These are phyloP conservation scores for Wickerhamiella cacticola DNA, from an alignment of 805 yeast genomes.

Conservation along the genomic window DNA sequence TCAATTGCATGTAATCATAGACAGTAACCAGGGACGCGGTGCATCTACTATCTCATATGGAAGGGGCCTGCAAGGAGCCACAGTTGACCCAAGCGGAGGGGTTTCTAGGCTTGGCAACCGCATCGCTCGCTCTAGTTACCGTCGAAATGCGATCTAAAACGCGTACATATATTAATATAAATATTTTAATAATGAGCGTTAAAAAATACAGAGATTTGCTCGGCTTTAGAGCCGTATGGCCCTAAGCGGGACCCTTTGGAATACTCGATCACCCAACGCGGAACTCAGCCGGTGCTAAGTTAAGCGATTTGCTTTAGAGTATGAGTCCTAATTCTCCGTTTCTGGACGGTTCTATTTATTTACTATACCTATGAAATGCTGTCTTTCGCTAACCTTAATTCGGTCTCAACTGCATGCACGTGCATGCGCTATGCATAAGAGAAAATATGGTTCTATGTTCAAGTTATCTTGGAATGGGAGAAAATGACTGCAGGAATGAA, in stretches of 20 bases:
- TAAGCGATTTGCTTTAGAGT: too few relatives aligned
- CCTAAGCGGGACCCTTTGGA: too few relatives aligned
- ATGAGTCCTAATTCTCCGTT: too few relatives aligned
- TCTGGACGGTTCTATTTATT: not conserved
- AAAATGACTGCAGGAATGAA: not conserved
- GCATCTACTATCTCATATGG: not conserved
- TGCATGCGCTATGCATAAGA: not conserved
- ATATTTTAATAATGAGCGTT: too few relatives aligned
- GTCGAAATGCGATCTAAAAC: too few relatives aligned
- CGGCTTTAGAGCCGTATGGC: too few relatives aligned
- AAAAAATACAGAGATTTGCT: too few relatives aligned
- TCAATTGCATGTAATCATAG: not conserved
- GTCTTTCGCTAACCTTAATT: constrained; percentile 3
- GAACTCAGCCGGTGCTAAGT: too few relatives aligned
- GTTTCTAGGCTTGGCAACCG: too few relatives aligned
- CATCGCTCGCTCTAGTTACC: too few relatives aligned
- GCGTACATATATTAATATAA: too few relatives aligned
- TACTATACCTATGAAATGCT: not conserved
- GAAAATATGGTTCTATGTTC: not conserved
- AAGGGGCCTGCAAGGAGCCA: constrained; percentile 1
- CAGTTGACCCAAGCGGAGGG: not conserved
- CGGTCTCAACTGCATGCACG: constrained; percentile 1
- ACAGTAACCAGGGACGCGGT: constrained; percentile 2
- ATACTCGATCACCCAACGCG: too few relatives aligned
- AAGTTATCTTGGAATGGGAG: not conserved